phyloP scores from a whole-genome alignment of 805 yeast genomes.

The Hanseniaspora guilliermondii region DNA sequence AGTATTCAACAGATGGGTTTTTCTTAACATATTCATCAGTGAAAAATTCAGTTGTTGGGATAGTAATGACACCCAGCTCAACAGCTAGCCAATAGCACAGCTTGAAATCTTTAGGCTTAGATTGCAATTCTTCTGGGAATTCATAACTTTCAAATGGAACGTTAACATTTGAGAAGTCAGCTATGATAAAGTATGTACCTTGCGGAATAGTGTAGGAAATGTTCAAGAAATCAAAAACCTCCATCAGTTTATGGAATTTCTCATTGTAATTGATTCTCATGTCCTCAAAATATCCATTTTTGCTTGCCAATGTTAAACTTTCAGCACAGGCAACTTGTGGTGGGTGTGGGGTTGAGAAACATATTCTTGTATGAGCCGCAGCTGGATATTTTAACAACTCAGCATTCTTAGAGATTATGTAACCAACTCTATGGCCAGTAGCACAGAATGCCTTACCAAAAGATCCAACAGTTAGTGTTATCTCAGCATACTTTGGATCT shows the following conservation, averaged over 20 bases:
- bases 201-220: conserved; percentile 84
- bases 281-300: conserved; percentile 52
- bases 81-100: conserved; percentile 85
- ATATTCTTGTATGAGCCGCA: conserved; percentile 87
- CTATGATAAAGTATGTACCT: conserved; percentile 88
- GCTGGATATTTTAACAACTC: conserved; percentile 68
- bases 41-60: conserved; percentile 63
- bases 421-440: conserved; percentile 97
- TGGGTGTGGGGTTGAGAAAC: conserved; percentile 84
- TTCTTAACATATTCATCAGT: conserved; percentile 62
- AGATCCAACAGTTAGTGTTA: conserved; percentile 85
- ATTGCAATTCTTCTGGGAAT: conserved; percentile 56
- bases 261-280: conserved; percentile 56
- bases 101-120: conserved; percentile 72
- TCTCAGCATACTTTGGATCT: conserved; percentile 60
- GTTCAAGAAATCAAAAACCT: conserved; percentile 72
- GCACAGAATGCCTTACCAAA: conserved; percentile 99
- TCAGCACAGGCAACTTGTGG: conserved; percentile 83
- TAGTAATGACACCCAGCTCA: conserved; percentile 88
- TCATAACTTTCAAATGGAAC: conserved; percentile 54
- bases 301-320: conserved; percentile 52
- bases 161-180: conserved; percentile 69
- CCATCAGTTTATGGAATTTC: conserved; percentile 62
- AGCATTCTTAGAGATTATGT: conserved; percentile 73
- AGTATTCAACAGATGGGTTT: conserved; percentile 67